Base-by-base conservation (phyloP, 495 filamentous ascomycete genomes). In the Aspergillus mulundensis region DNA sequence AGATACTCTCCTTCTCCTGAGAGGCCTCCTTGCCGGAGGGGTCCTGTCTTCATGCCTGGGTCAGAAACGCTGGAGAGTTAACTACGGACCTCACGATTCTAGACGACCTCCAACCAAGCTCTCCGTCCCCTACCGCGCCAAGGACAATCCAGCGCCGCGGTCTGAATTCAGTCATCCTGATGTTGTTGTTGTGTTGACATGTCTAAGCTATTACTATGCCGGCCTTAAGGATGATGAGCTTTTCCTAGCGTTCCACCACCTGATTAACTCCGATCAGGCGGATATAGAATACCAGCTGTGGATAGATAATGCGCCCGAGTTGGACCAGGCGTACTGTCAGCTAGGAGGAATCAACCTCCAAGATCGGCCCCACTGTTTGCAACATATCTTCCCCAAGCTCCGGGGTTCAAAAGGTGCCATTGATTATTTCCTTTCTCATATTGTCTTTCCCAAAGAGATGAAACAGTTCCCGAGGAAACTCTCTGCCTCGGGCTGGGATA, bases 101-200 rank as follows among this genome's bases (percentile, higher is more conserved):
- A 32, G 59, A 28, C 25, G 15, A 3, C 53, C 32, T 1, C 16
- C 41, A 21, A 46, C 52, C 10, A 42, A 32, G 36, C 41, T 57
- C 14, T 28, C 54, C 4, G 86, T 91, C 0, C 88, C 89, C 0
- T 93, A 81, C 54, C 73, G 81, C n/a, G 82, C 83, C 1, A 93
- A 91, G 58, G 87, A 86, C 47, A 78, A 61, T 19, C 87, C 86
- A 1, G 72, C 85, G 0, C 69, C 75, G 0, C 74, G 81, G 3
- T 81, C 88, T 0, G 88, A 91, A 59, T 91, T 87, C 66, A 84
- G 86, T 34, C 87, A 92, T 58, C 87, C 87, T 0, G 87, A 92
- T 62, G 81, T 85, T 0, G 74, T 78, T 30, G 85, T 91, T 19
- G 54, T 84, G 6, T 62, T 92, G n/a, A 90, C 88, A 0, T 86